These are phyloP conservation scores for Austroboletus eburneus DNA, from an alignment of 768 basidiomycete species.

Conservation along the genomic window DNA sequence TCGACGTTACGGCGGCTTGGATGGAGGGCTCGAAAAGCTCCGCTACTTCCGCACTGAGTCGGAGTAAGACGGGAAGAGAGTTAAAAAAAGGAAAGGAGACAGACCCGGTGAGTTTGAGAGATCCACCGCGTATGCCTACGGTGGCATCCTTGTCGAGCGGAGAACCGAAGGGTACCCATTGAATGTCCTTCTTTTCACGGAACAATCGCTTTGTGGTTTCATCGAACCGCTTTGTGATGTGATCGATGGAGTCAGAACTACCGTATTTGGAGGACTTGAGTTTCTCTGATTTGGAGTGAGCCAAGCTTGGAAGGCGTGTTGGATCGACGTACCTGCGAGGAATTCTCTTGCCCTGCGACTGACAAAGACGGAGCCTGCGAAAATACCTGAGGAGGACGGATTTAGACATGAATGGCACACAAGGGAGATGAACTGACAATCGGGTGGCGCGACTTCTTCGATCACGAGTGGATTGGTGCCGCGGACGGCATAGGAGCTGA, in stretches of 20 bases:
- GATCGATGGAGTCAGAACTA: slow-evolving; percentile 64
- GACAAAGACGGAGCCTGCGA: slow-evolving; percentile 81
- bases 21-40: slow-evolving; percentile 78
- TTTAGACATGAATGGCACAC: slow-evolving; percentile 1
- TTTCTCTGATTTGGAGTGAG: slow-evolving; percentile 47
- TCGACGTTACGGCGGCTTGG: slow-evolving; percentile 64
- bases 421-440: slow-evolving; percentile 46
- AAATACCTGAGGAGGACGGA: slow-evolving; percentile 51
- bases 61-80: slow-evolving; percentile 2
- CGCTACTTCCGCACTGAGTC: slow-evolving; percentile 47
- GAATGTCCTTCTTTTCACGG: slow-evolving; percentile 59
- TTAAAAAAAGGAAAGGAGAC: slow-evolving; percentile 19
- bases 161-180: slow-evolving; percentile 74
- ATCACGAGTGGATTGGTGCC: slow-evolving; percentile 68
- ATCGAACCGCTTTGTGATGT: slow-evolving; percentile 76
- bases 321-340: slow-evolving; percentile 49
- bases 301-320: background rate
- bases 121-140: slow-evolving; percentile 71
- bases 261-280: slow-evolving; percentile 72
- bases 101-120: slow-evolving; percentile 68
- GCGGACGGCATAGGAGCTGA: slow-evolving; percentile 74
- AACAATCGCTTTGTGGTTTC: slow-evolving; percentile 81
- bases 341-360: slow-evolving; percentile 71
- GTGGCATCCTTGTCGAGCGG: slow-evolving; percentile 68
- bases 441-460: slow-evolving; percentile 79